Evolutionary conservation across 2,329 filamentous ascomycete species (phyloP), one percentile per base, ranked within the genome.

Genomic region (Diaporthe sp.): DNA sequence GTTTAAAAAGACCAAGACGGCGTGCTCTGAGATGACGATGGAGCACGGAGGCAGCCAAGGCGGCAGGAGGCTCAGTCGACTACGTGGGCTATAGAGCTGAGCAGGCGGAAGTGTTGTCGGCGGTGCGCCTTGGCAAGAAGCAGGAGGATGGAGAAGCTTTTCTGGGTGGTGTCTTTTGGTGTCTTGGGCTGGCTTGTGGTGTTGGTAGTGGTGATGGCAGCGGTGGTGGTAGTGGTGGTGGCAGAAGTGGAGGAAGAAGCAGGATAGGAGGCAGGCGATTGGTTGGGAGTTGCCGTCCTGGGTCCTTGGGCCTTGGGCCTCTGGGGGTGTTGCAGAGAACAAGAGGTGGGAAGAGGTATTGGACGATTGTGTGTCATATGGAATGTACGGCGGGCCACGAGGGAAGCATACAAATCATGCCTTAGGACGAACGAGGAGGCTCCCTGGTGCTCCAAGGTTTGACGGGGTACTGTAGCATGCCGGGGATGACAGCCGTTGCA

Each of bases 401-500:
- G 46, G 61, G 49, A 68, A 65, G 71, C 58, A 74, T 60, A 53
- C 42, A 53, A 71, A 34, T 67, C 58, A 44, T 57, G 46, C n/a
- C 42, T 49, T 2, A 42, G 13, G 34, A 58, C 28, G 53, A 53
- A 62, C 67, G 72, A 72, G 72, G 74, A 53, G 71, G 28, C 70
- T 46, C 60, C 34, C 71, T 62, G 73, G 49, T 73, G 39, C 22
- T 44, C 44, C 53, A 55, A 42, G 67, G 34, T 67, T 67, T 65
- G 58, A 73, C 58, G 55, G 37, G 60, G 68, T 58, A 57, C 57
- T 65, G 68, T 55, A 44, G 57, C 57, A 42, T 55, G 51, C 60
- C 72, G 67, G 72, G 73, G 72, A 70, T 37, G 71, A 58, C 57
- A 71, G 55, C 74, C 74, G 74, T 55, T 76, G 74, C 74, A 76